These are phyloP conservation scores for Phialophora tarda DNA, from an alignment of 2,329 filamentous ascomycete species.

Conservation along the genomic window DNA sequence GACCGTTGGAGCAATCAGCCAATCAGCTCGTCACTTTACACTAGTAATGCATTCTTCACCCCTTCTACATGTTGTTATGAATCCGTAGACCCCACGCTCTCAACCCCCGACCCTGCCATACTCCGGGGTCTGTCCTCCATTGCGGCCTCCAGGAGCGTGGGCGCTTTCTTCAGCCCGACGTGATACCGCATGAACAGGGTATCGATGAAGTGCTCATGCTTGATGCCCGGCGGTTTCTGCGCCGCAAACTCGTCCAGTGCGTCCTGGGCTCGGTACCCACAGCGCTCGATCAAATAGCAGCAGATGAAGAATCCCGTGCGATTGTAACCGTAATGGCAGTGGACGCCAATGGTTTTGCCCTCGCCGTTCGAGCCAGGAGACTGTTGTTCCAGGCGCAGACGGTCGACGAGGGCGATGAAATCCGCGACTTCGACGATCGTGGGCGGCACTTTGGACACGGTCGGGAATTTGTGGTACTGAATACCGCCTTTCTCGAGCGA, in stretches of 20 bases:
- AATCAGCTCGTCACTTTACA: background rate
- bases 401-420: slow-evolving; percentile 66
- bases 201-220: slow-evolving; percentile 87
- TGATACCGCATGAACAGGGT: slow-evolving; percentile 79
- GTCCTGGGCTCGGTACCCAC: slow-evolving; percentile 72
- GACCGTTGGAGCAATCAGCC: background rate
- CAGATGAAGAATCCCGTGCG: slow-evolving; percentile 90
- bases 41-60: background rate
- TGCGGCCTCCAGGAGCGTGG: slow-evolving; percentile 20
- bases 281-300: slow-evolving; percentile 84
- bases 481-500: slow-evolving; percentile 70
- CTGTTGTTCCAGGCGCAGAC: slow-evolving; percentile 56
- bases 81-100: slow-evolving; percentile 9
- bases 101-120: background rate
- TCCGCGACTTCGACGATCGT: slow-evolving; percentile 63
- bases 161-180: slow-evolving; percentile 52
- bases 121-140: background rate
- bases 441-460: slow-evolving; percentile 88
- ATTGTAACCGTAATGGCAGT: slow-evolving; percentile 97
- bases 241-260: slow-evolving; percentile 79
- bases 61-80: background rate
- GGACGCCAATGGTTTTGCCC: slow-evolving; percentile 71
- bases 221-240: slow-evolving; percentile 79
- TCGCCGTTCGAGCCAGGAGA: slow-evolving; percentile 31
- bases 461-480: slow-evolving; percentile 84